These are phyloP conservation scores for Epichloe festucae DNA, from an alignment of 2,329 filamentous ascomycete genomes.

Conservation along the genomic window DNA sequence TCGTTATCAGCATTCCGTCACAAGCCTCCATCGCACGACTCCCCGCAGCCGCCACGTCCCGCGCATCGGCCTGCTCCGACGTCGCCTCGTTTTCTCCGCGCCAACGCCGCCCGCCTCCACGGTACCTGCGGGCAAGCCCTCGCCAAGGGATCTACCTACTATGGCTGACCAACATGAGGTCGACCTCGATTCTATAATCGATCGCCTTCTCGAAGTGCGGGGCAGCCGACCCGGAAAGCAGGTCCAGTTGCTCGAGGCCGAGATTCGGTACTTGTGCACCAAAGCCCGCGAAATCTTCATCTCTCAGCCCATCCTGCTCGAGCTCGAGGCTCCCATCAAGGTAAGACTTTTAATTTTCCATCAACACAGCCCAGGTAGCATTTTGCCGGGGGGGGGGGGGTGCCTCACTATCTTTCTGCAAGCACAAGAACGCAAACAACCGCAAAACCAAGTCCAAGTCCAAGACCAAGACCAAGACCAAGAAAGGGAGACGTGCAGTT, in stretches of 20 bases:
- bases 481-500: not conserved
- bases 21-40: constrained; percentile 14
- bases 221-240: constrained; percentile 97
- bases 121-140: constrained; percentile 27
- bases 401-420: too few relatives aligned
- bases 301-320: constrained; percentile 92
- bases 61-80: constrained; percentile 17
- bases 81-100: constrained; percentile 13
- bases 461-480: too few relatives aligned
- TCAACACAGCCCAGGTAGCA: not conserved
- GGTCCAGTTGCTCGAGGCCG: constrained; percentile 89
- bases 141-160: constrained; percentile 23
- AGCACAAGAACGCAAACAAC: too few relatives aligned
- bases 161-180: constrained; percentile 70
- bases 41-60: constrained; percentile 16
- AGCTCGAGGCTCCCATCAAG: constrained; percentile 98
- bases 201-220: constrained; percentile 91
- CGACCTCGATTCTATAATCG: constrained; percentile 98
- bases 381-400: too few relatives aligned
- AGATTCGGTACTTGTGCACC: constrained; percentile 95
- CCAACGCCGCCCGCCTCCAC: constrained; percentile 10
- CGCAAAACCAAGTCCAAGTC: too few relatives aligned
- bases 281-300: constrained; percentile 99
- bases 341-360: constrained; percentile 34
- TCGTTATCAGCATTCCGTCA: constrained; percentile 11